Evolutionary conservation across 352 stramenopile genomes (phyloP).

Genomic region (Labyrinthula sp.): DNA sequence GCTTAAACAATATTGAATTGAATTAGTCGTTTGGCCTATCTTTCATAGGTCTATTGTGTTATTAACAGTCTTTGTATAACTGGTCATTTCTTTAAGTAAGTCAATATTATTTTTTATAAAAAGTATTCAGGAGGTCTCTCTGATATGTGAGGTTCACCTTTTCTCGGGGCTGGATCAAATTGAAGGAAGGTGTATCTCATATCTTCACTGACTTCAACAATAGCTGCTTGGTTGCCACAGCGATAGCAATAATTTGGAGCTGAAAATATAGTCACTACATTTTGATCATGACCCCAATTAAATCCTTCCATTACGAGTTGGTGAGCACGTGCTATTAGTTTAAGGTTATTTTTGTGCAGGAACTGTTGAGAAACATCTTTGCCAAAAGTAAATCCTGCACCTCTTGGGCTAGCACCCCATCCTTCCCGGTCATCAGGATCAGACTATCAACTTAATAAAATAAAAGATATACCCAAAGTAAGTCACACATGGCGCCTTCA

Average conservation of each 20-base stretch:
- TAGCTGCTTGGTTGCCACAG: conserved; percentile 41
- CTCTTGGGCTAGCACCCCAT: conserved; percentile 79
- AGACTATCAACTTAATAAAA: no score
- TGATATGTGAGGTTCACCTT: conserved; percentile 72
- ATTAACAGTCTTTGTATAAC: no score
- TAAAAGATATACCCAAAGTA: no score
- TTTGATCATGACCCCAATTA: conserved; percentile 68
- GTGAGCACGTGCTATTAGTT: conserved; percentile 70
- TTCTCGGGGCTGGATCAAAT: conserved; percentile 71
- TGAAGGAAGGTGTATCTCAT: conserved; percentile 46
- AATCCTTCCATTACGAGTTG: conserved; percentile 80
- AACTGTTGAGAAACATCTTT: conserved; percentile 70
- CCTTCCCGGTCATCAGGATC: conserved; percentile 77
- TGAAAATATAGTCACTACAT: conserved; percentile 69
- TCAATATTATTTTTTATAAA: conserved; percentile 44
- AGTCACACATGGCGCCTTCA: conserved; percentile 89
- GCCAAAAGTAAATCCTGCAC: conserved; percentile 72
- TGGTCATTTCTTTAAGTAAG: no score
- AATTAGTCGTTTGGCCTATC: no score
- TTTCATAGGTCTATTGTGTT: no score
- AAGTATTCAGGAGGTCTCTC: conserved; percentile 79
- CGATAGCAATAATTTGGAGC: conserved; percentile 81
- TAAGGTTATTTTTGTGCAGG: conserved; percentile 70
- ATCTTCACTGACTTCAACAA: conserved; percentile 35
- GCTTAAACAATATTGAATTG: no score